Evolutionary conservation across 1,284 basidiomycete genomes (phyloP).

Genomic region (Rhodofomes roseus): DNA sequence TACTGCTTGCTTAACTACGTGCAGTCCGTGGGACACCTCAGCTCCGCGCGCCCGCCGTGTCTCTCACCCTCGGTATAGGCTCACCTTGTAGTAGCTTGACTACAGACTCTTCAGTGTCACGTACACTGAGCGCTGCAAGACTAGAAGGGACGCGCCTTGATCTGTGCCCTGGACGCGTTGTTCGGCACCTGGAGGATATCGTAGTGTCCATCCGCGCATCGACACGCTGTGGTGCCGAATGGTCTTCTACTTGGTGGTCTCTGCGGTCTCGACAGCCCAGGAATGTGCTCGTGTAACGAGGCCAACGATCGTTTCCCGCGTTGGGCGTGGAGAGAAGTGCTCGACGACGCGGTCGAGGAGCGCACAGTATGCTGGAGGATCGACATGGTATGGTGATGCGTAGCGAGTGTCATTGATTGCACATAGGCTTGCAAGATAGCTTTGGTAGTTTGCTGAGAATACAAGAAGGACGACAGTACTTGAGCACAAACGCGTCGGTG

Average conservation of each 20-base stretch:
- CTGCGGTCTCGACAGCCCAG: not conserved
- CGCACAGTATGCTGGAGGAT: not conserved
- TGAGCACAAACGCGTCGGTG: too few species aligned
- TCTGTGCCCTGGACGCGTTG: conserved; percentile 41
- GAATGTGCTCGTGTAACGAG: not conserved
- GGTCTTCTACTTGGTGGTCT: not conserved
- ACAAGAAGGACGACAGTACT: too few species aligned
- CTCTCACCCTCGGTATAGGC: not conserved
- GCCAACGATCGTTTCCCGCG: not conserved
- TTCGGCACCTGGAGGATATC: conserved; percentile 38
- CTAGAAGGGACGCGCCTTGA: conserved; percentile 35
- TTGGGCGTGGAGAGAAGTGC: not conserved
- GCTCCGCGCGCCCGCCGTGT: not conserved
- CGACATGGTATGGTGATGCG: not conserved
- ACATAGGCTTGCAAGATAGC: too few species aligned
- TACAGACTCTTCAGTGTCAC: conserved; percentile 14
- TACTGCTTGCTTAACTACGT: conserved; percentile 45
- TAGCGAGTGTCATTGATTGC: not conserved
- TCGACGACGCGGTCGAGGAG: not conserved
- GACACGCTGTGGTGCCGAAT: not conserved
- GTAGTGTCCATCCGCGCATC: conserved; percentile 31
- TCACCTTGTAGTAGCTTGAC: conserved; percentile 47
- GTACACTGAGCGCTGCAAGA: not conserved
- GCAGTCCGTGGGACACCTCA: conserved; percentile 3
- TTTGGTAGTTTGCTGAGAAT: too few species aligned